A percentile compares a stretch with the other conserved stretches of the same genome.
Evolutionary conservation across 805 yeast species (phyloP).

Genomic region (Blastobotrys muscicola): DNA sequence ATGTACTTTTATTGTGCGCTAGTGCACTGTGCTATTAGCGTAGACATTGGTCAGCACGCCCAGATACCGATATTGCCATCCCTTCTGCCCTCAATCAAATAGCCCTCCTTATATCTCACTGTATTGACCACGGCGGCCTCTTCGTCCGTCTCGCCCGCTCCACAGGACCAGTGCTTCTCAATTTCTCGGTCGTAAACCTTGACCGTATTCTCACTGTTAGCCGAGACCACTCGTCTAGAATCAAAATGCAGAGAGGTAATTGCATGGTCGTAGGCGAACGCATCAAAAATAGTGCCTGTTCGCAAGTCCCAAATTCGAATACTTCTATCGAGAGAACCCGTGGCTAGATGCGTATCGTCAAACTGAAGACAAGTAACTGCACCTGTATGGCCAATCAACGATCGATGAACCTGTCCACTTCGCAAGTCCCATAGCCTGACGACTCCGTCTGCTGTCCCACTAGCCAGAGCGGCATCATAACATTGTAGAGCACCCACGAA

Average conservation of each 20-base stretch:
- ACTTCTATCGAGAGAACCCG: slow-evolving; percentile 56
- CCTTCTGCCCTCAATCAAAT: slow-evolving; percentile 53
- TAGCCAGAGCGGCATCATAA: slow-evolving; percentile 66
- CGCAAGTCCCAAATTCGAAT: slow-evolving; percentile 67
- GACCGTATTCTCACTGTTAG: slow-evolving; percentile 41
- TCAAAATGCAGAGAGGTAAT: slow-evolving; percentile 53
- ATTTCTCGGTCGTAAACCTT: slow-evolving; percentile 50
- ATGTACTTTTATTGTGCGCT: neutral
- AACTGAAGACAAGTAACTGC: slow-evolving; percentile 61
- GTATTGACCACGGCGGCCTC: slow-evolving; percentile 28
- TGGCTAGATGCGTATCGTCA: slow-evolving; percentile 52
- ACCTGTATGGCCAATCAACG: slow-evolving; percentile 58
- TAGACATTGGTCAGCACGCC: slow-evolving; percentile 39
- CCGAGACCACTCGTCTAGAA: slow-evolving; percentile 42
- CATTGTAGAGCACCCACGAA: slow-evolving; percentile 62
- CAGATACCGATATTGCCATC: slow-evolving; percentile 56
- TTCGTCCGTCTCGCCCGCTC: slow-evolving; percentile 31
- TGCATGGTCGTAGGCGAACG: slow-evolving; percentile 51
- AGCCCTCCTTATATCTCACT: slow-evolving; percentile 51
- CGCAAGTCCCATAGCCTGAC: slow-evolving; percentile 72
- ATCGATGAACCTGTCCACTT: slow-evolving; percentile 53
- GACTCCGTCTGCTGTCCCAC: slow-evolving; percentile 69
- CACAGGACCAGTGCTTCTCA: slow-evolving; percentile 46
- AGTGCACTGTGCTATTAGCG: too few relatives aligned
- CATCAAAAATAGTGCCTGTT: slow-evolving; percentile 51